Base-by-base conservation (phyloP, 2,329 filamentous ascomycete genomes). In the Pyrenophora seminiperda region DNA sequence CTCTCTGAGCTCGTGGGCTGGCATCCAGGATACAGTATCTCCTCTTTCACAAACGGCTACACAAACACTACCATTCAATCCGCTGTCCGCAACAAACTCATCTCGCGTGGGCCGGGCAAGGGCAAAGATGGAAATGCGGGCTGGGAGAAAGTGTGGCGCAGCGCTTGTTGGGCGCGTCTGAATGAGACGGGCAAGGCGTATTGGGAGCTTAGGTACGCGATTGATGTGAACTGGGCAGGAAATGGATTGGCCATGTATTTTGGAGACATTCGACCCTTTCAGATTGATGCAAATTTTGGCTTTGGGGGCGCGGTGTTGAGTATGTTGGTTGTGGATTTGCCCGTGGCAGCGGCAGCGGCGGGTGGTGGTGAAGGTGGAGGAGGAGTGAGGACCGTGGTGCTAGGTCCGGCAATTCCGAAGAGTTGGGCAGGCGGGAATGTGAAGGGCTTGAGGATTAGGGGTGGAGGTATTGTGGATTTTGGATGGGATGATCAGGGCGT, bases 271-370 rank as follows among this genome's bases (percentile, higher is more conserved):
- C 80, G n/a, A n/a, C n/a, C 82, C 1, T 84, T 84, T 55, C 82
- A 84, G 68, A 83, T 84, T 48, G 82, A 84, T 61, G 82, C 81
- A 5, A 84, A 84, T 59, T 83, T 81, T 53, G 82, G 81, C 3
- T 81, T 82, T 42, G 81, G 80, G 2, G 81, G 79, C 0, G 79
- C 78, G 0, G 72, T 82, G 42, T 51, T 83, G 45, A 72, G 74
- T 49, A 79, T 83, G 79, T 61, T 83, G 32, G 73, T 81, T 39
- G 74, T 81, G n/a, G 78, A 83, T 63, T 42, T 81, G 44, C 56
- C 59, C 11, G 24, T 11, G 32, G 74, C 76, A 0, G 54, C 67
- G 5, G 24, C 10, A 3, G 24, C 2, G 7, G 10, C 3, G 9
- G 7, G 4, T 27, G 24, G 10, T 22, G 20, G 20, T 6, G 60